Conservation (phyloP, 495 filamentous ascomycete genomes). For the Penicillium steckii region DNA sequence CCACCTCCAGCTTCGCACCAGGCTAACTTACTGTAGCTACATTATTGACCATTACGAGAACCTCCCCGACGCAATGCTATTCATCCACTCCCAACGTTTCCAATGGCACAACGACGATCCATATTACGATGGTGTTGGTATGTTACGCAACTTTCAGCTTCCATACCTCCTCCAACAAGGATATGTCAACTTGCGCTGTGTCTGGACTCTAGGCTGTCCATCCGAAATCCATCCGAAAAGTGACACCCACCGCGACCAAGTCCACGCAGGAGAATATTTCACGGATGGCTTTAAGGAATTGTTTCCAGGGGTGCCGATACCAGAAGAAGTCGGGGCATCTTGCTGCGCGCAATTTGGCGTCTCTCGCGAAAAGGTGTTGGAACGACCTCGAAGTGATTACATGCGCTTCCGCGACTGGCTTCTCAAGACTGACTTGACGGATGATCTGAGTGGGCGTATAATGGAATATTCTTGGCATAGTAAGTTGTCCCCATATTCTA, state of each 20-base stretch:
- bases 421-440: slow-evolving; percentile 51
- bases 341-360: slow-evolving; percentile 78
- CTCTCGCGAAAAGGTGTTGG: slow-evolving; percentile 50
- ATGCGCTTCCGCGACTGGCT: slow-evolving; percentile 59
- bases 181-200: slow-evolving; percentile 67
- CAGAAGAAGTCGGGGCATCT: slow-evolving; percentile 51
- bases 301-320: slow-evolving; percentile 48
- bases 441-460: slow-evolving; percentile 61
- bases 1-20: background rate
- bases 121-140: slow-evolving; percentile 47
- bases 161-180: slow-evolving; percentile 54
- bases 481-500: slow-evolving; percentile 31
- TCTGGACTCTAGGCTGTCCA: slow-evolving; percentile 61
- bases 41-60: slow-evolving; percentile 65
- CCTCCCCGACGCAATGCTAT: slow-evolving; percentile 58
- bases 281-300: slow-evolving; percentile 53
- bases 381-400: slow-evolving; percentile 53
- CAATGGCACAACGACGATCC: slow-evolving; percentile 63
- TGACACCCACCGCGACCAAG: slow-evolving; percentile 40
- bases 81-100: slow-evolving; percentile 60
- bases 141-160: slow-evolving; percentile 53
- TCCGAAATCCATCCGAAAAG: slow-evolving; percentile 53
- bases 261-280: slow-evolving; percentile 51
- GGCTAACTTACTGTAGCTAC: slow-evolving; percentile 35
- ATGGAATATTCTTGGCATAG: slow-evolving; percentile 76